These are phyloP conservation scores for Fraxinus paxiana DNA, from an alignment of 305 asterid species.

Conservation along the genomic window DNA sequence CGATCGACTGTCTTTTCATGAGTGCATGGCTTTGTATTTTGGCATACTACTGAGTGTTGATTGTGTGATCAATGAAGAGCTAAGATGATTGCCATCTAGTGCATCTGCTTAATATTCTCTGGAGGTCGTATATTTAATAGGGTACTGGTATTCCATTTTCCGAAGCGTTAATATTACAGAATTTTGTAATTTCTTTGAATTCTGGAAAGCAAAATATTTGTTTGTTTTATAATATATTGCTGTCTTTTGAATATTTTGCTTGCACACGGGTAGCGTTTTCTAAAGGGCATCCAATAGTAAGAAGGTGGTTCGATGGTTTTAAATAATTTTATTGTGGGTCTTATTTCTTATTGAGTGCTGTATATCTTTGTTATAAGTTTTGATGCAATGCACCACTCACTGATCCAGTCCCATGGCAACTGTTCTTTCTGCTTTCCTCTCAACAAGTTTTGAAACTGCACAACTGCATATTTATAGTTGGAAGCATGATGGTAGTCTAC, in stretches of 20 bases:
- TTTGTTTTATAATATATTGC: neutral
- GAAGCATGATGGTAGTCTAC: neutral
- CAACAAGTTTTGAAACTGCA: neutral
- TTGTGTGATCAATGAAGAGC: constrained; percentile 13
- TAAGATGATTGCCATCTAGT: neutral
- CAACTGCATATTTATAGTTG: neutral
- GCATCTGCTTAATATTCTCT: neutral
- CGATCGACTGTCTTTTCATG: neutral
- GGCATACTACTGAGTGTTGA: neutral
- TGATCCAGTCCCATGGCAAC: neutral
- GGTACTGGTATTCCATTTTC: neutral
- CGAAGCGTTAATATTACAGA: neutral
- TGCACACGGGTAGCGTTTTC: neutral
- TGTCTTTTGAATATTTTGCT: neutral
- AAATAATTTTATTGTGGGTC: neutral
- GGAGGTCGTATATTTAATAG: neutral
- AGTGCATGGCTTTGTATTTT: constrained; percentile 3
- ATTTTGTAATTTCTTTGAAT: neutral
- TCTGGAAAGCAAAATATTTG: neutral
- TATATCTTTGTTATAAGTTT: neutral
- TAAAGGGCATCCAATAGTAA: neutral
- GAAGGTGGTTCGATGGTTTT: neutral
- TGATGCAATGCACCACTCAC: neutral
- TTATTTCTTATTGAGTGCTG: neutral
- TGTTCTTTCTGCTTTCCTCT: neutral